phyloP scores from a whole-genome alignment of 116 monocot genomes.

The Cymodocea nodosa region DNA sequence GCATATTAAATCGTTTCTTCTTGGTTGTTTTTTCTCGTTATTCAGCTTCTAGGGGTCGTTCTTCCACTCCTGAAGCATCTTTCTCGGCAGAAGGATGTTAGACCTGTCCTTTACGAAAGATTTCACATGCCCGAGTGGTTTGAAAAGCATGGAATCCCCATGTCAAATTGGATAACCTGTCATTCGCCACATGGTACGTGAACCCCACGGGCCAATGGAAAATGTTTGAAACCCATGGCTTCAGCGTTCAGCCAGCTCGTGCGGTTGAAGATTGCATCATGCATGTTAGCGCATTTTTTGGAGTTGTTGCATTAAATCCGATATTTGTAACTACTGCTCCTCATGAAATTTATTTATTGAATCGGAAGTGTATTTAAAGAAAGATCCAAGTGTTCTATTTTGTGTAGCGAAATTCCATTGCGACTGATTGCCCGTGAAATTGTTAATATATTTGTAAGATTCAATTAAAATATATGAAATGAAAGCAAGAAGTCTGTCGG shows the following conservation, averaged over 20 bases:
- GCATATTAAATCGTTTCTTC: neutral
- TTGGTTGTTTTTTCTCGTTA: neutral
- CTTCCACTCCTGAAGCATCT: slow-evolving; percentile 82
- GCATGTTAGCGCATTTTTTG: slow-evolving; percentile 2
- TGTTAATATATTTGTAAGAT: slow-evolving; percentile 4
- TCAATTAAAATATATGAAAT: neutral
- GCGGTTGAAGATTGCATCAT: neutral
- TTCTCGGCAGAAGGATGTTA: slow-evolving; percentile 80
- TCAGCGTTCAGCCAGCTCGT: neutral
- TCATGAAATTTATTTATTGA: neutral
- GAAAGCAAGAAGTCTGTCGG: too few species aligned
- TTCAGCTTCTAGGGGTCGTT: slow-evolving; percentile 67
- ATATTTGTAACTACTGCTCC: too few species aligned
- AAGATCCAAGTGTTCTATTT: neutral
- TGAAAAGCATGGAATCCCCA: slow-evolving; percentile 71
- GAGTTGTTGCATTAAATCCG: neutral
- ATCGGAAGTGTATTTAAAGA: neutral
- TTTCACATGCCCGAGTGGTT: slow-evolving; percentile 96
- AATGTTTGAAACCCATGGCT: neutral
- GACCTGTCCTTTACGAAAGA: slow-evolving; percentile 51
- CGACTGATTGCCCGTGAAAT: neutral
- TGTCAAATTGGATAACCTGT: slow-evolving; percentile 7
- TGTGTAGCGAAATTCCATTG: neutral
- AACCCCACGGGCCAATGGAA: neutral
- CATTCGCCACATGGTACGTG: slow-evolving; percentile 1